These are phyloP conservation scores for Aphanoascus verrucosus DNA, from an alignment of 2,329 filamentous ascomycete genomes.

Conservation along the genomic window DNA sequence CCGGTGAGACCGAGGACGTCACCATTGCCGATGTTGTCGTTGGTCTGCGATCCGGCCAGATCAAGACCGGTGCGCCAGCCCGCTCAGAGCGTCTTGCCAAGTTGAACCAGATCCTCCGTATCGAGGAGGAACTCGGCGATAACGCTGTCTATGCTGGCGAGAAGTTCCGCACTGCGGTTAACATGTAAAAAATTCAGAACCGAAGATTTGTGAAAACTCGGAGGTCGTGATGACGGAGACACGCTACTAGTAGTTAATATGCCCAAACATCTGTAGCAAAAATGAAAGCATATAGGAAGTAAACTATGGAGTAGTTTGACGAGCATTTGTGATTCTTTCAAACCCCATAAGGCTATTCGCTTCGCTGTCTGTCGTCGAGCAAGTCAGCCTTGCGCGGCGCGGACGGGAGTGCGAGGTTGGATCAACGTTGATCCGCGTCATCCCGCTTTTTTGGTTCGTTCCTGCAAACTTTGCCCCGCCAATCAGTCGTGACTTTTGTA, in stretches of 20 bases:
- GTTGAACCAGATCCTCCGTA: conserved; percentile 99
- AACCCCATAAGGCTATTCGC: too few species aligned
- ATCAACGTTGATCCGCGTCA: not conserved
- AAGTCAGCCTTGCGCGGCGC: not conserved
- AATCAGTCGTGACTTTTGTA: conserved; percentile 3
- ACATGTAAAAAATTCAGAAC: conserved; percentile 55
- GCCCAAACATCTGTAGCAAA: too few species aligned
- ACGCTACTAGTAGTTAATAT: not conserved
- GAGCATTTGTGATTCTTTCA: too few species aligned
- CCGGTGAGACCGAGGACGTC: conserved; percentile 98
- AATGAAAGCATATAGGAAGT: too few species aligned
- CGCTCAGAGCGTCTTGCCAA: conserved; percentile 97
- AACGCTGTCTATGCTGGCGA: conserved; percentile 84
- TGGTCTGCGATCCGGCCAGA: conserved; percentile 91
- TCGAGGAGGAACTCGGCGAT: conserved; percentile 94
- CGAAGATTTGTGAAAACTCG: not conserved
- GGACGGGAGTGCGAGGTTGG: not conserved
- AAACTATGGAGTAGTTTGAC: too few species aligned
- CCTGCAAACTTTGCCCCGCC: conserved; percentile 6
- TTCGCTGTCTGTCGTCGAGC: too few species aligned
- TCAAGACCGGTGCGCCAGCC: conserved; percentile 95
- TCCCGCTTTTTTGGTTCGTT: not conserved
- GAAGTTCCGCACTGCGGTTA: conserved; percentile 85
- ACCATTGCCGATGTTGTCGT: conserved; percentile 98
- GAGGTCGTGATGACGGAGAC: not conserved